These are phyloP conservation scores for Fusarium verrucosum DNA, from an alignment of 2,329 filamentous ascomycete species.

Conservation along the genomic window DNA sequence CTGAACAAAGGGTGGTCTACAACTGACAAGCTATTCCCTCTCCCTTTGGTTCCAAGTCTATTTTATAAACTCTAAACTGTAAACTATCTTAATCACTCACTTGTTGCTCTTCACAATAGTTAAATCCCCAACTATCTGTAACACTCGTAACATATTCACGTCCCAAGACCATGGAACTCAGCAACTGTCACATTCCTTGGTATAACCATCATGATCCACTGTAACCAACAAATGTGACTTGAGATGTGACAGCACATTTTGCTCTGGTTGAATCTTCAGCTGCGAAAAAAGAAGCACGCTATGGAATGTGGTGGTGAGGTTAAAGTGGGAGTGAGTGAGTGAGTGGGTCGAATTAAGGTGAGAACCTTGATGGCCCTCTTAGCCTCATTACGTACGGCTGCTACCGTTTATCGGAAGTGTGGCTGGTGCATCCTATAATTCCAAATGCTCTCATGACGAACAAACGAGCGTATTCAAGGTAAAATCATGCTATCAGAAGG, in stretches of 20 bases:
- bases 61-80: slow-evolving; percentile 11
- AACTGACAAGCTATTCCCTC: slow-evolving; percentile 10
- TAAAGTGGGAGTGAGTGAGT: slow-evolving; percentile 36
- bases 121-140: background rate
- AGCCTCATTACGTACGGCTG: slow-evolving; percentile 11
- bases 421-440: slow-evolving; percentile 6
- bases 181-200: slow-evolving; percentile 32
- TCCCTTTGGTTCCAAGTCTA: background rate
- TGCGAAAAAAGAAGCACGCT: background rate
- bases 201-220: slow-evolving; percentile 10
- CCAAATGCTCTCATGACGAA: background rate
- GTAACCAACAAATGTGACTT: slow-evolving; percentile 3
- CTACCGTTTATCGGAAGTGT: slow-evolving; percentile 13
- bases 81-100: slow-evolving; percentile 2
- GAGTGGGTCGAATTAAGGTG: slow-evolving; percentile 45
- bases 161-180: slow-evolving; percentile 30
- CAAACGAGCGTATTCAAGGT: background rate
- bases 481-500: background rate
- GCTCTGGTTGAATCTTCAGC: background rate
- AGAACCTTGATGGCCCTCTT: slow-evolving; percentile 44
- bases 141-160: background rate
- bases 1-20: background rate
- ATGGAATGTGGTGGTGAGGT: slow-evolving; percentile 7
- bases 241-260: background rate
- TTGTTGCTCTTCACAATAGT: slow-evolving; percentile 7